Evolutionary conservation across 495 filamentous ascomycete species (phyloP).

Genomic region (Trichoderma gamsii): DNA sequence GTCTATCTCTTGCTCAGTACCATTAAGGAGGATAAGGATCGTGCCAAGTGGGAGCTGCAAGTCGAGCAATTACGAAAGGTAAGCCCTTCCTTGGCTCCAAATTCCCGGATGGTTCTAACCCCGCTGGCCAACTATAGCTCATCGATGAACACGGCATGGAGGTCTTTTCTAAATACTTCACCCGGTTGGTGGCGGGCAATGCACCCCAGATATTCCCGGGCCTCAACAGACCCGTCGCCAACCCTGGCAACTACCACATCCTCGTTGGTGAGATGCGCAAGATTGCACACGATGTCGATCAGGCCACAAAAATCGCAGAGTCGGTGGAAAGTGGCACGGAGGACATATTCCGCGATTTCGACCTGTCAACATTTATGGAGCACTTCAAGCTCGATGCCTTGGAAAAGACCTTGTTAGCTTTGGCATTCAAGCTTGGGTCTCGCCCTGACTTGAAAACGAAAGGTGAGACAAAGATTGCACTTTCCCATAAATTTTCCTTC

Average conservation of each 20-base stretch:
- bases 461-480: slow-evolving; percentile 49
- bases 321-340: slow-evolving; percentile 77
- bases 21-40: slow-evolving; percentile 85
- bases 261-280: slow-evolving; percentile 81
- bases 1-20: slow-evolving; percentile 89
- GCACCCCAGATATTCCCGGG: slow-evolving; percentile 79
- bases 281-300: slow-evolving; percentile 67
- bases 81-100: slow-evolving; percentile 24
- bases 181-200: slow-evolving; percentile 78
- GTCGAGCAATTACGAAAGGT: slow-evolving; percentile 88
- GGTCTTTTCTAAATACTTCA: slow-evolving; percentile 87
- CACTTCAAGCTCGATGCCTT: slow-evolving; percentile 88
- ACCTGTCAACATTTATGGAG: slow-evolving; percentile 84
- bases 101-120: not conserved
- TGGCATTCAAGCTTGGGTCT: slow-evolving; percentile 76
- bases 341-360: slow-evolving; percentile 90
- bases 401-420: slow-evolving; percentile 78
- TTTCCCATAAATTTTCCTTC: slow-evolving; percentile 22
- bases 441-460: slow-evolving; percentile 80
- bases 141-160: slow-evolving; percentile 96
- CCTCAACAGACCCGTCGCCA: slow-evolving; percentile 60
- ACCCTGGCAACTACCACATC: slow-evolving; percentile 71
- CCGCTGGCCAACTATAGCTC: slow-evolving; percentile 46
- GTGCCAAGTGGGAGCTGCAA: slow-evolving; percentile 89
- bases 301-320: slow-evolving; percentile 85